phyloP scores from a whole-genome alignment of 495 filamentous ascomycete species.

The Paragyromitra xinjiangensis region DNA sequence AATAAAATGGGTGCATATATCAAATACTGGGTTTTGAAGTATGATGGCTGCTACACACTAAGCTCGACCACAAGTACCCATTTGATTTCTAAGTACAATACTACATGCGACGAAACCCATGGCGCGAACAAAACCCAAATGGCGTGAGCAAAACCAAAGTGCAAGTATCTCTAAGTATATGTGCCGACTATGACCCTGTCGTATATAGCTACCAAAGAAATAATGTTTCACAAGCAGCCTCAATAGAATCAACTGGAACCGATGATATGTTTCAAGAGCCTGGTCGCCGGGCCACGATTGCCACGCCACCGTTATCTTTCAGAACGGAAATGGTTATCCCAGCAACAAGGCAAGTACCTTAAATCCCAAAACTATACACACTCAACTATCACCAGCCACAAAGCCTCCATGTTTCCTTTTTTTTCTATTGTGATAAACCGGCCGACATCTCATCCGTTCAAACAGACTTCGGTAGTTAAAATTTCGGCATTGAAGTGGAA shows the following conservation, averaged over 20 bases:
- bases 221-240: neutral
- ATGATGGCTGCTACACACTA: neutral
- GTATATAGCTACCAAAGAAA: neutral
- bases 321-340: neutral
- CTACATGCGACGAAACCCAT: no score
- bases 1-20: neutral
- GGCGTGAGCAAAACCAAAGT: no score
- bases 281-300: neutral
- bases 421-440: no score
- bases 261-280: neutral
- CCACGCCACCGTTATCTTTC: neutral
- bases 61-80: neutral
- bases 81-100: no score
- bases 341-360: neutral
- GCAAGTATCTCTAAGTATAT: neutral
- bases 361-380: no score
- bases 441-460: neutral
- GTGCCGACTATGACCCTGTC: neutral
- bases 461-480: constrained; percentile 23
- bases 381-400: no score
- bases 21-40: constrained; percentile 9
- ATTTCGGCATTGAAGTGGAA: constrained; percentile 9
- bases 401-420: no score
- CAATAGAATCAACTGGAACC: neutral
- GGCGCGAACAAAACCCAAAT: no score